Evolutionary conservation across 1,284 basidiomycete species (phyloP).

Genomic region (Leucocoprinus gongylophorus): DNA sequence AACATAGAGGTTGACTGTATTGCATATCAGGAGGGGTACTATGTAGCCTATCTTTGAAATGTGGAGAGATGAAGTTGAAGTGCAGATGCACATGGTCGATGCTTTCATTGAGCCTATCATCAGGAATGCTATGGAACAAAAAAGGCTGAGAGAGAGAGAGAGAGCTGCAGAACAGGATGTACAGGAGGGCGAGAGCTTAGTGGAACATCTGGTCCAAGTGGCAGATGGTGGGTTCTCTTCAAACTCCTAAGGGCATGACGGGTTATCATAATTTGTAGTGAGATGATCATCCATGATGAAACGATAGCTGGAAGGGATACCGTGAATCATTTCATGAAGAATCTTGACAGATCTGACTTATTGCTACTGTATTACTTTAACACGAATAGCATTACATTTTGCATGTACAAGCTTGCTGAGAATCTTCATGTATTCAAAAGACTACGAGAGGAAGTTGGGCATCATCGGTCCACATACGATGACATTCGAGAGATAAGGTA

Average conservation of each 20-base stretch:
- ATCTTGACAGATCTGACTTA: background rate
- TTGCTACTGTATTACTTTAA: slow-evolving; percentile 25
- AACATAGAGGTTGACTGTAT: slow-evolving; percentile 24
- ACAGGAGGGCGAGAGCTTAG: slow-evolving; percentile 32
- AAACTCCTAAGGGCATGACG: background rate
- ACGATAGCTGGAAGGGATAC: slow-evolving; percentile 35
- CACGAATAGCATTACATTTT: slow-evolving; percentile 24
- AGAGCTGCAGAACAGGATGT: slow-evolving; percentile 26
- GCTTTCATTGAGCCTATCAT: slow-evolving; percentile 34
- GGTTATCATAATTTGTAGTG: background rate
- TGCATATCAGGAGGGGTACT: slow-evolving; percentile 23
- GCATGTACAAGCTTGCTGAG: slow-evolving; percentile 25
- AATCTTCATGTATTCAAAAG: slow-evolving; percentile 21
- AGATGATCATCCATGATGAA: slow-evolving; percentile 14
- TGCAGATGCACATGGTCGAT: slow-evolving; percentile 28
- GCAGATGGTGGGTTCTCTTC: slow-evolving; percentile 24
- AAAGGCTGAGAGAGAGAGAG: slow-evolving; percentile 20
- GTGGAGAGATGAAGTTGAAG: slow-evolving; percentile 29
- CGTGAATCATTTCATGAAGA: slow-evolving; percentile 18
- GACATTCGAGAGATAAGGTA: slow-evolving; percentile 30
- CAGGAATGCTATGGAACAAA: slow-evolving; percentile 25
- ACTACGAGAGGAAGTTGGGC: slow-evolving; percentile 23
- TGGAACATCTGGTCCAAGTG: slow-evolving; percentile 34
- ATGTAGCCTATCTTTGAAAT: slow-evolving; percentile 35
- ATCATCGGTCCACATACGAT: slow-evolving; percentile 21